Percentiles rank a stretch among this genome's conserved stretches.
phyloP scores from a whole-genome alignment of 306 rosid genomes.

The Prunus mume region DNA sequence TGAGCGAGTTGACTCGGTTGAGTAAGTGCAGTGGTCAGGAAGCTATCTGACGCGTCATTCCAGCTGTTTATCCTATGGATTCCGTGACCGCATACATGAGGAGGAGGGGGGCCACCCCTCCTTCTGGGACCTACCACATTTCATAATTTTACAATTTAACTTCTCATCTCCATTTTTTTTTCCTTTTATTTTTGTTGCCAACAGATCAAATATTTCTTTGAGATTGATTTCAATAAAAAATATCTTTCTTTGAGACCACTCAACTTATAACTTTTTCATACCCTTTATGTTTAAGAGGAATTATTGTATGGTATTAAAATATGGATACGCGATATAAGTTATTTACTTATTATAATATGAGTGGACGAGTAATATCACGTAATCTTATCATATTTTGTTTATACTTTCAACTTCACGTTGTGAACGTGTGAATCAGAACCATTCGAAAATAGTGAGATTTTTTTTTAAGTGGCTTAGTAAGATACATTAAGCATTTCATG shows the following conservation, averaged over 20 bases:
- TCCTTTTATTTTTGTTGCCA: too few species aligned
- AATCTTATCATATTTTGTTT: too few species aligned
- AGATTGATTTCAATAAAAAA: too few species aligned
- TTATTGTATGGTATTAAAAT: too few species aligned
- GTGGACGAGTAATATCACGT: too few species aligned
- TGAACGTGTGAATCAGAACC: too few species aligned
- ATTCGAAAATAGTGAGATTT: background rate
- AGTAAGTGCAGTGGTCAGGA: background rate
- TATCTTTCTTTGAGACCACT: background rate
- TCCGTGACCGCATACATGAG: constrained; percentile 43
- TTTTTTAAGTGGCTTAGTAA: background rate
- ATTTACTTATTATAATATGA: too few species aligned
- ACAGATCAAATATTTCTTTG: too few species aligned
- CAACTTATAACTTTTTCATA: background rate
- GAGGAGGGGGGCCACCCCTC: constrained; percentile 11
- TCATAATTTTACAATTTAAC: background rate
- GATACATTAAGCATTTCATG: background rate
- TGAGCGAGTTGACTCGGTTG: background rate
- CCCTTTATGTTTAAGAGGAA: background rate
- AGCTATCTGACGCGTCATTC: constrained; percentile 52
- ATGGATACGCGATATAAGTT: too few species aligned
- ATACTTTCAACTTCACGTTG: too few species aligned
- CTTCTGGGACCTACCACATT: background rate
- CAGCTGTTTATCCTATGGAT: constrained; percentile 54
- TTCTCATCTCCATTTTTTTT: background rate